Base-by-base conservation (phyloP, 2,329 filamentous ascomycete genomes). In the Phoma sp. region DNA sequence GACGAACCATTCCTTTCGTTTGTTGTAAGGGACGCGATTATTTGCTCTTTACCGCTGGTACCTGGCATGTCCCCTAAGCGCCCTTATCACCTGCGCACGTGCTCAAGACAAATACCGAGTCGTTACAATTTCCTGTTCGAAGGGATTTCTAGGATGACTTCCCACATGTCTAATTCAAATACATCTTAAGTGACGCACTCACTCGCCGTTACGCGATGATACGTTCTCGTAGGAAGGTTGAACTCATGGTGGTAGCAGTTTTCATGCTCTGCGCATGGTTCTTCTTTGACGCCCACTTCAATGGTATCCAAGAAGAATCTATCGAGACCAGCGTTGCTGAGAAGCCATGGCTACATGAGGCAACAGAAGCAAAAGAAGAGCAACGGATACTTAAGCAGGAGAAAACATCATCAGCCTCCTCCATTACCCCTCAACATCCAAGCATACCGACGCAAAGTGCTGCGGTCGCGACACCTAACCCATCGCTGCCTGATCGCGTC, bases 401-500 rank as follows among this genome's bases (percentile, higher is more conserved):
- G n/a, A 29, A 51, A 45, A 26, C 20, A 18, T 51, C 43, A 23
- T 45, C 42, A 25, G 45, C 36, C 1, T 54, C 53, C 28, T 48
- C n/a, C 23, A 20, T n/a, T n/a, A n/a, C 26, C 23, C 34, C n/a
- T 45, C 52, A 48, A 46, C 40, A 47, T 38, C 38, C 46, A 36
- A 42, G 25, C 52, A 55, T 40, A 21, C n/a, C 21, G 14, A 49
- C 40, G 21, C 54, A 57, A 34, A 51, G 14, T 40, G 51, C 36
- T 47, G 54, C 38, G 26, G 20, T 52, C 20, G 40, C 45, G 26
- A 53, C 43, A 51, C 43, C 54, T 43, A 59, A 33, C 15, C 30
- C 52, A 37, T 49, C 47, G 6, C 43, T 49, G 26, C 56, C 55
- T 33, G 58, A 64, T 50, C 59, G 57, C 21, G 49, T 65, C n/a